Conservation (phyloP, 345 rosid species). For the Hibiscus trionum region DNA sequence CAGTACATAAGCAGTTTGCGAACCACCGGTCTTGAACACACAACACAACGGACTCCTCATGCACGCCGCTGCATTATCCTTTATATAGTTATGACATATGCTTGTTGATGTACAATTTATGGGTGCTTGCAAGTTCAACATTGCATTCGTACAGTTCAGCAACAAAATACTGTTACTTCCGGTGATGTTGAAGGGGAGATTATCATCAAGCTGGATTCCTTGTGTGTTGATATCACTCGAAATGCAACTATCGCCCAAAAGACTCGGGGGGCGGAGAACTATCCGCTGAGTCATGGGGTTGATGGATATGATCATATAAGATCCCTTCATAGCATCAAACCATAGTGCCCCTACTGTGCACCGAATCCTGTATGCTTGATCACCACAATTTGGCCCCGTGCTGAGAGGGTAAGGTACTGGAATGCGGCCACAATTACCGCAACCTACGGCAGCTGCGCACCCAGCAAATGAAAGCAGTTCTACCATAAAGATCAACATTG, state of each 20-base stretch:
- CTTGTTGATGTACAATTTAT: background rate
- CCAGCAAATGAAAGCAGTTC: background rate
- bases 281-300: background rate
- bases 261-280: background rate
- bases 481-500: background rate
- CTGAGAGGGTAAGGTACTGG: conserved; percentile 1
- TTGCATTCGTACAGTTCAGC: background rate
- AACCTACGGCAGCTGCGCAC: background rate
- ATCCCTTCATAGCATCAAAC: background rate
- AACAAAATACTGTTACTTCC: background rate
- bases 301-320: background rate
- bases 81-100: background rate
- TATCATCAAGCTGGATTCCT: background rate
- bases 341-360: background rate
- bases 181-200: background rate
- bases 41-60: background rate
- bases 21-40: background rate
- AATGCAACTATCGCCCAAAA: background rate
- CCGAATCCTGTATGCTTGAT: background rate
- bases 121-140: background rate
- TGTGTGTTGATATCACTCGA: background rate
- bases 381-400: background rate
- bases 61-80: background rate
- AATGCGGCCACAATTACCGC: background rate
- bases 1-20: background rate